Base-by-base conservation (phyloP, 345 rosid genomes). In the Eucalyptus cladocalyx region DNA sequence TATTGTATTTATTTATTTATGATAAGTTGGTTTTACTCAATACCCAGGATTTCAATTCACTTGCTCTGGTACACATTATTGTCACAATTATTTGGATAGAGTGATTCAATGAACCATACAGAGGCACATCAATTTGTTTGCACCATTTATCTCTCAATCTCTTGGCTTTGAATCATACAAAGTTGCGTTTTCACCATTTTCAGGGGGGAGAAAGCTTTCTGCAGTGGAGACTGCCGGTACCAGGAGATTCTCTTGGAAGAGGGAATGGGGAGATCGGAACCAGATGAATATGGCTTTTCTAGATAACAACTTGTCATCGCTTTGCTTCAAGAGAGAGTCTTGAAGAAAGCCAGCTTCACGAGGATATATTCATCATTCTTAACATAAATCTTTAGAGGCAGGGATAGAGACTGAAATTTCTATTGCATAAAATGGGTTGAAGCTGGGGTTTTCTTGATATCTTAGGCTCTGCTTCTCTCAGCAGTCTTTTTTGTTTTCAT, bases 151-250 rank as follows among this genome's bases (percentile, higher is more conserved):
- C 56, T 28, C 60, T 62, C 53, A 45, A 81, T 43, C 17, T 88
- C 81, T 34, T 72, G 0, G 81, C 81, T 34, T 16, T 32, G 80
- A 34, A 72, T 72, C 47, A 40, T 11, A 76, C 30, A 40, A 40
- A 40, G 28, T 76, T 40, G 47, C 85, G 40, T 76, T 6, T 87
- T 34, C 48, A 32, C 56, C 3, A 69, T 4, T 89, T 92, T 45
- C 92, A 97, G 99, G 90, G 98, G 98, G 48, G 98, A 95, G 91
- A 96, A 95, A 92, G 98, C 99, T 42, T 97, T 97, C 88, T 97
- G 99, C 95, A 97, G 99, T 93, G 81, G 89, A 45, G 98, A 95
- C 86, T 97, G 99, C 96, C 90, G 99, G 89, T 91, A 93, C 86
- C 88, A 93, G 92, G 97, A 93, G 93, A 97, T 97, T 94, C 88